Evolutionary conservation across 805 yeast genomes (phyloP).

Genomic region (Candida ulmi): DNA sequence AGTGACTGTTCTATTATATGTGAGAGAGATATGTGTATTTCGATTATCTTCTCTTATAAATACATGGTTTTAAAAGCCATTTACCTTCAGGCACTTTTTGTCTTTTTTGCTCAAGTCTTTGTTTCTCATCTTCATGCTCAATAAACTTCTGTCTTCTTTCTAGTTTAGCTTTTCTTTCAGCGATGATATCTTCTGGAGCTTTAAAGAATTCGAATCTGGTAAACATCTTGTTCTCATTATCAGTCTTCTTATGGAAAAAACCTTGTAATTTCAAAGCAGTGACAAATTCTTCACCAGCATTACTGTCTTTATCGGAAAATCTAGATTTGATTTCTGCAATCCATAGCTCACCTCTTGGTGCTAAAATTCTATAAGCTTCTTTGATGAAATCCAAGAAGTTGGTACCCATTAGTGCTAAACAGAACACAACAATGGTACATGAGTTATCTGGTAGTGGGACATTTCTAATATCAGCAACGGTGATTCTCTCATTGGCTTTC

Average conservation of each 20-base stretch:
- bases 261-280: constrained; percentile 73
- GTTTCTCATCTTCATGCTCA: constrained; percentile 62
- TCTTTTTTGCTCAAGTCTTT: constrained; percentile 52
- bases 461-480: constrained; percentile 93
- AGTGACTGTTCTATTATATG: too few species aligned
- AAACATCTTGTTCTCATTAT: constrained; percentile 86
- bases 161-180: constrained; percentile 54
- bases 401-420: constrained; percentile 96
- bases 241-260: constrained; percentile 83
- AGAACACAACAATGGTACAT: constrained; percentile 85
- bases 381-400: constrained; percentile 86
- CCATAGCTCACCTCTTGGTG: constrained; percentile 94
- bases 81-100: constrained; percentile 62
- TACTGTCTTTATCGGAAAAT: constrained; percentile 66
- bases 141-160: constrained; percentile 62
- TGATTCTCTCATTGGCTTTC: constrained; percentile 80
- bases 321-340: constrained; percentile 95
- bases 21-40: too few species aligned
- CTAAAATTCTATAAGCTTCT: constrained; percentile 82
- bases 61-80: constrained; percentile 93
- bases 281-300: constrained; percentile 71
- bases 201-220: constrained; percentile 91
- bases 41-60: constrained; percentile 80
- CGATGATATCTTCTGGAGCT: constrained; percentile 65
- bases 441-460: constrained; percentile 81